Conservation (phyloP, 805 yeast species). For the Metschnikowia amazonensis region DNA sequence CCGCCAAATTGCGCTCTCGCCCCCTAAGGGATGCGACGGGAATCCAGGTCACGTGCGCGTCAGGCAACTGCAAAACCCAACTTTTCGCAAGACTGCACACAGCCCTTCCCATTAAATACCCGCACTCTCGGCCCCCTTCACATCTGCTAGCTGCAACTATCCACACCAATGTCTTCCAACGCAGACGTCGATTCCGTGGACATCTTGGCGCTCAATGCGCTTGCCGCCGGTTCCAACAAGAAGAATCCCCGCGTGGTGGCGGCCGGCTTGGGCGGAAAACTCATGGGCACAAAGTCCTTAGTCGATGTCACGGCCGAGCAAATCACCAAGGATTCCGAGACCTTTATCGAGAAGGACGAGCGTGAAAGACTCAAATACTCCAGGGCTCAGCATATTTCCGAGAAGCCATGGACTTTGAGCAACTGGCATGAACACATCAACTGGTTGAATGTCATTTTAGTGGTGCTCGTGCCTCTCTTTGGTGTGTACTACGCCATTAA, state of each 20-base stretch:
- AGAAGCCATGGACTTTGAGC: slow-evolving; percentile 68
- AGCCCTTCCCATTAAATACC: not conserved
- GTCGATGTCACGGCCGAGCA: slow-evolving; percentile 65
- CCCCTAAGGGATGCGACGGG: not conserved
- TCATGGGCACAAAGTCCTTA: slow-evolving; percentile 80
- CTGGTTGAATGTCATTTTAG: slow-evolving; percentile 71
- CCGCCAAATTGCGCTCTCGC: not conserved
- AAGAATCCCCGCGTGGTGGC: slow-evolving; percentile 70
- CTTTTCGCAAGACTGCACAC: slow-evolving; percentile 8
- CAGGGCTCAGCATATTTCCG: slow-evolving; percentile 58
- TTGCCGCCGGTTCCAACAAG: slow-evolving; percentile 80
- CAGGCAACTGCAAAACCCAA: slow-evolving; percentile 7
- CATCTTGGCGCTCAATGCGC: slow-evolving; percentile 65
- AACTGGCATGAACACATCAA: slow-evolving; percentile 76
- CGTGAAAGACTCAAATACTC: slow-evolving; percentile 38
- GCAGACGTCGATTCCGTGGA: slow-evolving; percentile 42
- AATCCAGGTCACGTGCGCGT: not conserved
- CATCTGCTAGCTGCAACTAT: not conserved
- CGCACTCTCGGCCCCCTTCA: not conserved
- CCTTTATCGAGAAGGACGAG: slow-evolving; percentile 35
- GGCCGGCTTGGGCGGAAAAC: slow-evolving; percentile 66
- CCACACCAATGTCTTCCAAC: slow-evolving; percentile 11
- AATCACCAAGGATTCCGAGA: slow-evolving; percentile 46
- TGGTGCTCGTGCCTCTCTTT: slow-evolving; percentile 52
- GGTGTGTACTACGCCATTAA: slow-evolving; percentile 47